Conservation (phyloP, 2,329 filamentous ascomycete genomes). For the Corniculantispora saksenae region DNA sequence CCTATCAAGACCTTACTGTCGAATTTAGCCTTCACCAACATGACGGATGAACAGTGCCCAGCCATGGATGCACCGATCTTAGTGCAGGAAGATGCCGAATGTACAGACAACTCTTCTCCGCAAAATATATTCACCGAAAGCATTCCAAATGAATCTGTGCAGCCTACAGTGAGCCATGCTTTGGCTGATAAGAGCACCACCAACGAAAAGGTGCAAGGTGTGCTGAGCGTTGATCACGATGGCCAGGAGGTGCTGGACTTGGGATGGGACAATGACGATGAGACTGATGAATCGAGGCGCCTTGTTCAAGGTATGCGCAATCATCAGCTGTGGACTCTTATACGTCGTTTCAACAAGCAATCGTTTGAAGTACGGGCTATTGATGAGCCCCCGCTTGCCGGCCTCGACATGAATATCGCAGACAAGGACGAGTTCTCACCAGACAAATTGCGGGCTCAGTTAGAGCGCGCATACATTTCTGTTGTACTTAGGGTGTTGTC, state of each 20-base stretch:
- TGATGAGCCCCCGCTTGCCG: constrained; percentile 52
- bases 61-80: no score
- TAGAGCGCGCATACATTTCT: constrained; percentile 78
- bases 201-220: constrained; percentile 35
- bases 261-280: constrained; percentile 65
- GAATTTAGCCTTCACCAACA: no score
- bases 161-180: constrained; percentile 38
- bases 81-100: no score
- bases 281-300: constrained; percentile 51
- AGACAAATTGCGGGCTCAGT: constrained; percentile 73
- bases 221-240: constrained; percentile 32
- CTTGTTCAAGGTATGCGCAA: constrained; percentile 70
- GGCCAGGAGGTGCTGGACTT: constrained; percentile 62
- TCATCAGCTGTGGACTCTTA: constrained; percentile 71
- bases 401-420: constrained; percentile 76
- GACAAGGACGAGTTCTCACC: constrained; percentile 80
- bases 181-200: constrained; percentile 32
- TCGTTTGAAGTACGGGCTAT: constrained; percentile 69
- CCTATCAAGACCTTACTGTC: no score
- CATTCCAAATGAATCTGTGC: no score
- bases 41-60: no score
- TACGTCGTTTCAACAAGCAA: constrained; percentile 74
- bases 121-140: no score
- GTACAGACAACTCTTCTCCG: no score
- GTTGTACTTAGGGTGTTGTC: constrained; percentile 64